Evolutionary conservation across 768 basidiomycete species (phyloP).

Genomic region (Cubamyces sp.): DNA sequence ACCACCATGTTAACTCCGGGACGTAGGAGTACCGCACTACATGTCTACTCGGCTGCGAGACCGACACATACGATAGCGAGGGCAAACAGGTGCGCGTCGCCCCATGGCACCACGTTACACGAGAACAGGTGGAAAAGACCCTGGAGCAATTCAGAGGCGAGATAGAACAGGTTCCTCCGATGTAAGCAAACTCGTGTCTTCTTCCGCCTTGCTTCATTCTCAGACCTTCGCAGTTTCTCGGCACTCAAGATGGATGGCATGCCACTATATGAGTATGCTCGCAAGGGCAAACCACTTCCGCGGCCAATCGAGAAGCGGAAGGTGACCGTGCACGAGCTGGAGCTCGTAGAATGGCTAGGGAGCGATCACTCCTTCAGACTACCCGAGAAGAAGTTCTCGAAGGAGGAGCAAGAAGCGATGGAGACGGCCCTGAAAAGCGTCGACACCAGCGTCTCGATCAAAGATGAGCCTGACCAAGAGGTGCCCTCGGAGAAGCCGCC

Average conservation of each 20-base stretch:
- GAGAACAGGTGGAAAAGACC: constrained; percentile 67
- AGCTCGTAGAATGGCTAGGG: constrained; percentile 80
- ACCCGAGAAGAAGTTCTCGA: constrained; percentile 72
- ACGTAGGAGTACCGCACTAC: constrained; percentile 88
- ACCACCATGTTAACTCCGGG: constrained; percentile 7
- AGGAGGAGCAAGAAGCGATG: constrained; percentile 71
- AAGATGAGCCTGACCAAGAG: constrained; percentile 37
- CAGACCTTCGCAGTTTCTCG: constrained; percentile 70
- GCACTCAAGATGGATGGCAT: constrained; percentile 98
- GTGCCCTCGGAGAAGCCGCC: constrained; percentile 48
- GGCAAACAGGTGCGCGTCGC: constrained; percentile 79
- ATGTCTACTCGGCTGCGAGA: constrained; percentile 91
- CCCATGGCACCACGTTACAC: constrained; percentile 84
- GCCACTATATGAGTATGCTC: constrained; percentile 94
- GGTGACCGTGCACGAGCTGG: constrained; percentile 80
- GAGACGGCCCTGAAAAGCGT: constrained; percentile 61
- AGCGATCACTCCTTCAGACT: constrained; percentile 73
- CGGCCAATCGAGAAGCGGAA: constrained; percentile 89
- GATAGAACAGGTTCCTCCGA: constrained; percentile 89
- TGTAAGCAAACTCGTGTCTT: constrained; percentile 52
- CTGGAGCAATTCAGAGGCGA: constrained; percentile 81
- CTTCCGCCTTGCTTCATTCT: constrained; percentile 11
- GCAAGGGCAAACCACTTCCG: constrained; percentile 87
- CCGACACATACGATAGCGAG: constrained; percentile 92
- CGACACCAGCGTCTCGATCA: constrained; percentile 43